A percentile compares a stretch with the other conserved stretches of the same genome.
Conservation (phyloP, 1,284 basidiomycete species). For the Tausonia pullulans region DNA sequence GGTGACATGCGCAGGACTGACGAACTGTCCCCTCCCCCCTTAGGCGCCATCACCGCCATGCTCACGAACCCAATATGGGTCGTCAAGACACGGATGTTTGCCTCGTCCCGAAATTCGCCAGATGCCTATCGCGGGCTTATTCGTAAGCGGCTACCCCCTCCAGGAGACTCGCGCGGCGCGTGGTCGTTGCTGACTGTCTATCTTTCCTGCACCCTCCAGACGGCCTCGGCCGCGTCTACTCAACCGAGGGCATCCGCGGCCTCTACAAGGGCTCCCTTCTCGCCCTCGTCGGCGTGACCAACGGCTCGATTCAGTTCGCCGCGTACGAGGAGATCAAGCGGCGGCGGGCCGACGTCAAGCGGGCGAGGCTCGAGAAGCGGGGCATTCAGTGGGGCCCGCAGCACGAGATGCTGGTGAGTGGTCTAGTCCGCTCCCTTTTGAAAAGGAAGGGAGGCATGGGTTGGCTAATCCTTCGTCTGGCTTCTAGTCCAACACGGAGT, state of each 20-base stretch:
- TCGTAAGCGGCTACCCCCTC: conserved; percentile 43
- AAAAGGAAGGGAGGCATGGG: background rate
- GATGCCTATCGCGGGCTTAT: conserved; percentile 64
- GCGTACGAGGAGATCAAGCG: conserved; percentile 92
- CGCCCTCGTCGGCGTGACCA: conserved; percentile 85
- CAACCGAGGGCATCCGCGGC: conserved; percentile 64
- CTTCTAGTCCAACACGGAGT: conserved; percentile 72
- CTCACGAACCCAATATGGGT: conserved; percentile 99
- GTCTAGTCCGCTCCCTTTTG: background rate
- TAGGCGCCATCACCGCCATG: conserved; percentile 83
- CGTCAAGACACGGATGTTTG: conserved; percentile 95
- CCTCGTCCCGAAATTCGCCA: conserved; percentile 54
- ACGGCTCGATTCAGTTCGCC: conserved; percentile 94
- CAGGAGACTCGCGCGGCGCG: background rate
- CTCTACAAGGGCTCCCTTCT: conserved; percentile 80
- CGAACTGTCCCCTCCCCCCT: conserved; percentile 1
- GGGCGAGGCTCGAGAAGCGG: conserved; percentile 45
- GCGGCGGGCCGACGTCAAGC: conserved; percentile 70
- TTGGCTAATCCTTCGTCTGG: conserved; percentile 1
- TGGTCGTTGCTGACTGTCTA: background rate
- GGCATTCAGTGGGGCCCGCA: conserved; percentile 55
- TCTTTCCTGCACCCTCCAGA: conserved; percentile 41
- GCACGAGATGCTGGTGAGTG: conserved; percentile 70
- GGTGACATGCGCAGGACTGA: too few relatives aligned
- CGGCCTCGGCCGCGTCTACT: conserved; percentile 58